Percentiles rank a stretch among this genome's conserved stretches.
Evolutionary conservation across 2,329 filamentous ascomycete species (phyloP).

Genomic region (Bipolaris cookei): DNA sequence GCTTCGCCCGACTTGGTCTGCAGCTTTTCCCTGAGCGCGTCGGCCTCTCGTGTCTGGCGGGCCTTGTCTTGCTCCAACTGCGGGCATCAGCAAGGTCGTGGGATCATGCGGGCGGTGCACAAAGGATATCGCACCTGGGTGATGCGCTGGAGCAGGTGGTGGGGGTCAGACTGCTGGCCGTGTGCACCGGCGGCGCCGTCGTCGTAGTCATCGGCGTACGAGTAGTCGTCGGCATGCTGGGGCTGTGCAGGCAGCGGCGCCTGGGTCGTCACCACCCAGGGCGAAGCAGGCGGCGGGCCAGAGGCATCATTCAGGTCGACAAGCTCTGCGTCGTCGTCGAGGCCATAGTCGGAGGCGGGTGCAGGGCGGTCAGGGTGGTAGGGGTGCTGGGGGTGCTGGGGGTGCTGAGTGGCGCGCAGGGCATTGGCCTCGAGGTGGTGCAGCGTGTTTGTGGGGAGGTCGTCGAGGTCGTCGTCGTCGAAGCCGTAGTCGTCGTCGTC

Average conservation of each 20-base stretch:
- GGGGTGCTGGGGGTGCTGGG: background rate
- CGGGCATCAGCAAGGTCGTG: conserved; percentile 23
- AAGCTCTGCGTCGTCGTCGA: conserved; percentile 52
- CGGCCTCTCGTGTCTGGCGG: conserved; percentile 29
- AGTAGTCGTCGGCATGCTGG: conserved; percentile 3
- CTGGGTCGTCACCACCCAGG: background rate
- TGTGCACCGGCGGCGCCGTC: background rate
- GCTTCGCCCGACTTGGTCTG: conserved; percentile 71
- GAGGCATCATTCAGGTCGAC: conserved; percentile 53
- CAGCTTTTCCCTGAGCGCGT: conserved; percentile 46
- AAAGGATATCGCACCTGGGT: conserved; percentile 42
- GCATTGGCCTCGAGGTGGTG: conserved; percentile 55
- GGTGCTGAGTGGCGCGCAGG: conserved; percentile 47
- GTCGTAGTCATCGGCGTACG: conserved; percentile 6
- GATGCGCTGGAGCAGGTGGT: conserved; percentile 51
- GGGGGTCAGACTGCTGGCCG: conserved; percentile 30
- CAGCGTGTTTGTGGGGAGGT: conserved; percentile 54
- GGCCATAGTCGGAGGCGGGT: conserved; percentile 50
- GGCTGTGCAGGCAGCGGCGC: conserved; percentile 12
- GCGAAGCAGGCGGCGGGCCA: conserved; percentile 1
- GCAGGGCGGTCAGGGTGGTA: conserved; percentile 1
- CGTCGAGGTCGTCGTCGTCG: conserved; percentile 54
- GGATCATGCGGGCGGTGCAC: background rate
- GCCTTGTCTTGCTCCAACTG: conserved; percentile 54
- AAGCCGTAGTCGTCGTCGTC: conserved; percentile 57